These are phyloP conservation scores for Sparassis latifolia DNA, from an alignment of 1,284 basidiomycete species.

Conservation along the genomic window DNA sequence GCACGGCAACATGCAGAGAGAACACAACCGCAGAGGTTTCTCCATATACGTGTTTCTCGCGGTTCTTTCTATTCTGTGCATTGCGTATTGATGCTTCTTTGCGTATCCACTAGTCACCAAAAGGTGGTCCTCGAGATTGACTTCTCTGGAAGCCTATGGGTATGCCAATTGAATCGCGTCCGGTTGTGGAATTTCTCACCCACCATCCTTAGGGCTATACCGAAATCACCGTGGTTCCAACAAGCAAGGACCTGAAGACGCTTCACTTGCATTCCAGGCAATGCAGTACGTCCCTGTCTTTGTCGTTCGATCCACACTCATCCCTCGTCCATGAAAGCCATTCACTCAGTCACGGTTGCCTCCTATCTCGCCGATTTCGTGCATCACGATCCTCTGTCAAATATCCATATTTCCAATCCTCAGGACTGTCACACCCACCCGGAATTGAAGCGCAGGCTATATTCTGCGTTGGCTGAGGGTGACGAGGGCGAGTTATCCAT, in stretches of 20 bases:
- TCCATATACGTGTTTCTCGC: constrained; percentile 66
- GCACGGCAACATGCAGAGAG: constrained; percentile 50
- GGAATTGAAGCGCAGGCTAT: constrained; percentile 90
- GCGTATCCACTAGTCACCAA: constrained; percentile 82
- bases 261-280: constrained; percentile 84
- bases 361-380: constrained; percentile 68
- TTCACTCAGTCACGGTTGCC: constrained; percentile 69
- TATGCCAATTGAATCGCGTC: constrained; percentile 20
- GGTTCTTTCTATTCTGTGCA: constrained; percentile 4
- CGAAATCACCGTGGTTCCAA: constrained; percentile 82
- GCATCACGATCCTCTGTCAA: constrained; percentile 71
- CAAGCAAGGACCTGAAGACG: constrained; percentile 67
- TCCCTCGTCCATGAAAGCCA: constrained; percentile 39
- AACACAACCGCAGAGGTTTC: constrained; percentile 73
- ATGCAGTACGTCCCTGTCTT: constrained; percentile 54
- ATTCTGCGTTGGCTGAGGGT: constrained; percentile 83
- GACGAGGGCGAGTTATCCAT: constrained; percentile 95
- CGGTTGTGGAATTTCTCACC: background rate
- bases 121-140: constrained; percentile 87
- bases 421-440: constrained; percentile 87
- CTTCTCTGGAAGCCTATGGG: constrained; percentile 76
- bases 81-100: constrained; percentile 39
- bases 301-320: background rate
- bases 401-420: constrained; percentile 62
- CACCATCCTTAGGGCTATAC: constrained; percentile 69